A percentile compares a stretch with the other conserved stretches of the same genome.
Conservation (phyloP, 108 stramenopile genomes). For the Fragilariopsis cylindrus region DNA sequence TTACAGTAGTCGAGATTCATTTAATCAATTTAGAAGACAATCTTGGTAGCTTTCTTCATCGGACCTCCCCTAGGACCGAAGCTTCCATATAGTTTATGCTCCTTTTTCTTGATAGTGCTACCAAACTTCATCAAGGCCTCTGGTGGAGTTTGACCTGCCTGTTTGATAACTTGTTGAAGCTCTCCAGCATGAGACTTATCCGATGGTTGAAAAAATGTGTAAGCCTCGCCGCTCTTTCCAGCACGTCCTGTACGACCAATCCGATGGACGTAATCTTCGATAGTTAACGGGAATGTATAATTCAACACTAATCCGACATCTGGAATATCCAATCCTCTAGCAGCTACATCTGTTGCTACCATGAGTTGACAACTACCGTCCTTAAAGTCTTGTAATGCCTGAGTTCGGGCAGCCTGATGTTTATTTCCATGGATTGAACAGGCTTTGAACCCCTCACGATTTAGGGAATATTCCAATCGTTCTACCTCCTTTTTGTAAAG, state of each 20-base stretch:
- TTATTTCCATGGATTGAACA: conserved; percentile 98
- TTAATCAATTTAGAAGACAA: conserved; percentile 35
- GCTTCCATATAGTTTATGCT: conserved; percentile 97
- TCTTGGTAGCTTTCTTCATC: conserved; percentile 62
- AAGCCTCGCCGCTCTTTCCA: conserved; percentile 94
- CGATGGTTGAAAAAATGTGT: conserved; percentile 94
- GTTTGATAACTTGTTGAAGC: conserved; percentile 94
- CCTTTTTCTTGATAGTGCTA: conserved; percentile 99
- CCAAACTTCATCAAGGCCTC: conserved; percentile 94
- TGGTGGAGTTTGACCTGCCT: conserved; percentile 93
- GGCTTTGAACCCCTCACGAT: conserved; percentile 72
- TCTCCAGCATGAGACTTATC: conserved; percentile 97
- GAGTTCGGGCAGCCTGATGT: conserved; percentile 86
- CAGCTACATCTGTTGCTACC: conserved; percentile 96
- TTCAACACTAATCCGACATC: conserved; percentile 97
- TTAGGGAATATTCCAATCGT: conserved; percentile 80
- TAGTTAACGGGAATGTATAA: conserved; percentile 96
- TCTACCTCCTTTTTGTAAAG: conserved; percentile 98
- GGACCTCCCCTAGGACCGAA: conserved; percentile 89
- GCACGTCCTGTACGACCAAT: conserved; percentile 98
- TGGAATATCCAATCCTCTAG: conserved; percentile 97
- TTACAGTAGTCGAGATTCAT: not conserved
- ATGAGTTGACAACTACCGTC: conserved; percentile 83
- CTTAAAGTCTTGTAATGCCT: conserved; percentile 92
- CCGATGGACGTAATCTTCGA: conserved; percentile 95